These are phyloP conservation scores for Apostasia ramifera DNA, from an alignment of 106 monocot species.

Conservation along the genomic window DNA sequence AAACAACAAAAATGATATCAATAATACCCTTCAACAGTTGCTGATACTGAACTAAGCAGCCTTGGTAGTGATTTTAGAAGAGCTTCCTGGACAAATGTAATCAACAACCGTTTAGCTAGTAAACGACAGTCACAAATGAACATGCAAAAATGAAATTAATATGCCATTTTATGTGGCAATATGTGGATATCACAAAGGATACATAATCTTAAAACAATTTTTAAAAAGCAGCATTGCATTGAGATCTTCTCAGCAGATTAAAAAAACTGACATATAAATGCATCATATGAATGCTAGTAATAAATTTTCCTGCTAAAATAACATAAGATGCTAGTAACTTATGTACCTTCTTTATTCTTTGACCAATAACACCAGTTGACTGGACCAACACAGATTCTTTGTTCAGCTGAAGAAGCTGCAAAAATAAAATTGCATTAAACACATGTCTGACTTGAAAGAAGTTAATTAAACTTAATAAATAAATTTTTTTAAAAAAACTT, in stretches of 20 bases:
- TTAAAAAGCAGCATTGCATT: not conserved
- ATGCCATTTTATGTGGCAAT: not conserved
- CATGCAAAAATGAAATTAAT: not conserved
- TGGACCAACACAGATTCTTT: slow-evolving; percentile 68
- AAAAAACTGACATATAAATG: not conserved
- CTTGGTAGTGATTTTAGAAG: slow-evolving; percentile 83
- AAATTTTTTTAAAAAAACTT: not conserved
- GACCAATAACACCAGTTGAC: slow-evolving; percentile 99
- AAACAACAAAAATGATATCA: not conserved
- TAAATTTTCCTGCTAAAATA: not conserved
- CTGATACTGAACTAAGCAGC: slow-evolving; percentile 65
- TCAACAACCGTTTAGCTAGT: slow-evolving; percentile 5
- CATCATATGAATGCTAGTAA: not conserved
- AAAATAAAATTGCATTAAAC: slow-evolving; percentile 8
- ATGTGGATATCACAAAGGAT: not conserved
- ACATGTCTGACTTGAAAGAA: not conserved
- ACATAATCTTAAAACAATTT: too few species aligned
- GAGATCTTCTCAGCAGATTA: not conserved
- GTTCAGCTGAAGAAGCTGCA: slow-evolving; percentile 68
- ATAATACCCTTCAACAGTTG: slow-evolving; percentile 63
- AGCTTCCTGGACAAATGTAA: slow-evolving; percentile 52
- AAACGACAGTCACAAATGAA: not conserved
- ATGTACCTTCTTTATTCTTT: slow-evolving; percentile 90
- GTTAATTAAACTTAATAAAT: not conserved
- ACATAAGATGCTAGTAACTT: not conserved